Base-by-base conservation (phyloP, 2,329 filamentous ascomycete genomes). In the Colletotrichum coccodes region DNA sequence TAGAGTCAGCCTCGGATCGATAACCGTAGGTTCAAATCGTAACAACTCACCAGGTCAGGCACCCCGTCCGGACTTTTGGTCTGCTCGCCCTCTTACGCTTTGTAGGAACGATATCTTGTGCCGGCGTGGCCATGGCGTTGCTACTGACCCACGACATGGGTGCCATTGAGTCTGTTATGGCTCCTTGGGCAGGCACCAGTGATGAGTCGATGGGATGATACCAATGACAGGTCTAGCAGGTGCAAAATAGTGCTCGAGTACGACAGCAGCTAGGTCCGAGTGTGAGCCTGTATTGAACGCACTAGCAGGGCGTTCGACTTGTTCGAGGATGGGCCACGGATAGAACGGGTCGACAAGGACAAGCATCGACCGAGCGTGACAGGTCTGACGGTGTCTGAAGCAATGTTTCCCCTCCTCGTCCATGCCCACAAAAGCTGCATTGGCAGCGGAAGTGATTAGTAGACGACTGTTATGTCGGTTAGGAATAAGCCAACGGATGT, bases 41-140 rank as follows among this genome's bases (percentile, higher is more conserved):
- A n/a, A 32, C 28, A 12, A 40, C 79, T 72, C 68, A 81, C 80
- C 79, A 82, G 47, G 80, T 82, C 21, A 81, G 78, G 71, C 80
- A 82, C 16, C 80, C 80, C 3, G 80, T 82, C 14, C 77, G 74
- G 32, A 80, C 80, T 70, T 81, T 82, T 21, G 79, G 78, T 70
- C 78, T 80, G 68, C 77, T 80, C 18, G 77, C 78, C 58, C 79
- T 73, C 30, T 76, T 80, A 9, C 78, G 73, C 57, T 66, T 69
- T 14, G 47, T 30, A 7, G 47, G 21, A 18, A 36, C 30, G 40
- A 4, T 36, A 3, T 42, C 34, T 14, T 56, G 42, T 8, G 36
- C 30, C 8, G 26, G 36, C 18, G 21, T 32, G 21, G 36, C 42
- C 46, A 30, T 46, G 30, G n/a, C 12, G 14, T 21, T 42, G 4